Evolutionary conservation across 805 yeast species (phyloP).

Genomic region (Debaryomyces prosopidis): DNA sequence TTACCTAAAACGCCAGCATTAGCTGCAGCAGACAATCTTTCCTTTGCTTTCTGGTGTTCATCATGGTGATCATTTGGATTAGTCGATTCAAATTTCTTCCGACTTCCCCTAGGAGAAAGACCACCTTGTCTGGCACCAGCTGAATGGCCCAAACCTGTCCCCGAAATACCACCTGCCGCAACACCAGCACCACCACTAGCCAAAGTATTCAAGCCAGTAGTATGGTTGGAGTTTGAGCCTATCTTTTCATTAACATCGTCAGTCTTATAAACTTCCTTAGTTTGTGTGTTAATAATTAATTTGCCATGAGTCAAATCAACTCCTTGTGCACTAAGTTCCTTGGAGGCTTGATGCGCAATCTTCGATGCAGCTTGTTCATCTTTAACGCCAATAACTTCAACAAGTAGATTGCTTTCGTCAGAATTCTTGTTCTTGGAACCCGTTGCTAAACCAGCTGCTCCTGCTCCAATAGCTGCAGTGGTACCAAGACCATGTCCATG

Average conservation of each 20-base stretch:
- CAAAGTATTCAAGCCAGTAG: neutral
- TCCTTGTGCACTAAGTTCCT: slow-evolving; percentile 29
- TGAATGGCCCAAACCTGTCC: neutral
- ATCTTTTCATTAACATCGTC: slow-evolving; percentile 5
- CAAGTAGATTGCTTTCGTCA: slow-evolving; percentile 15
- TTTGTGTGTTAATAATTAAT: slow-evolving; percentile 33
- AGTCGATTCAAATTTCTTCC: neutral
- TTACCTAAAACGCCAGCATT: neutral
- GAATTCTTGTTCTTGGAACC: neutral
- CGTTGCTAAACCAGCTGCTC: neutral
- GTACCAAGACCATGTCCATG: slow-evolving; percentile 9
- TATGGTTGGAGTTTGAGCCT: neutral
- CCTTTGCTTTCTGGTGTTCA: slow-evolving; percentile 4
- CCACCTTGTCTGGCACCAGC: neutral
- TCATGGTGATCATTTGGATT: neutral
- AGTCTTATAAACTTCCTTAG: slow-evolving; percentile 31
- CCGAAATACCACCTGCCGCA: no score
- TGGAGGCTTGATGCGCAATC: slow-evolving; percentile 32
- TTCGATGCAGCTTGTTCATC: slow-evolving; percentile 29
- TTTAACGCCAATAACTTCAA: slow-evolving; percentile 37
- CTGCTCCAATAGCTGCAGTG: slow-evolving; percentile 6
- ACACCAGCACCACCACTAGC: neutral
- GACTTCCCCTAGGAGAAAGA: no score
- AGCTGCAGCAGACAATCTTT: slow-evolving; percentile 4
- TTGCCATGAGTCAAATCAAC: slow-evolving; percentile 34